Evolutionary conservation across 2,329 filamentous ascomycete species (phyloP), one percentile per base, ranked within the genome.

Genomic region (Coniochaeta prunicola): DNA sequence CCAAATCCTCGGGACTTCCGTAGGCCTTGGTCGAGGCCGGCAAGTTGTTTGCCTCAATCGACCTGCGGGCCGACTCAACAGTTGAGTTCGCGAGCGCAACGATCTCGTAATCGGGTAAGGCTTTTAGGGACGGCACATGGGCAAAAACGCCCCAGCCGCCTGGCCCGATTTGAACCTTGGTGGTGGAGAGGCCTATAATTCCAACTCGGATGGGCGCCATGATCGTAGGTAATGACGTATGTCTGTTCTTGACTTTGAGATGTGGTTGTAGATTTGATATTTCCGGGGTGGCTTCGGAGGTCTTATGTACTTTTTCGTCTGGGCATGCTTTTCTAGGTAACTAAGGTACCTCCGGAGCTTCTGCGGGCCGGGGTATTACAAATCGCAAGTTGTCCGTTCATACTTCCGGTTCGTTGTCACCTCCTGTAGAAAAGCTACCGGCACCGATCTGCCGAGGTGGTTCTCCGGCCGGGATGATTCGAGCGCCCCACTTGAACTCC

Each of bases 21-120:
- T 82, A 77, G 1, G 76, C 73, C 60, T 76, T 77, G 15, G 71
- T 75, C 0, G 64, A 64, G 0, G 66, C 17, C 0, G 71, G 67
- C 8, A 82, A 67, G 1, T 67, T 64, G 63, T 76, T 76, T 4
- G 61, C 56, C 38, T 70, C 62, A 53, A 80, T 76, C 4, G 80
- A 75, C 17, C 66, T 70, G 53, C 70, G 62, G 0, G 78, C 77
- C 1, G 74, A 74, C 7, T 73, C 70, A 38, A 74, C 67, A 12
- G 70, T 75, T 19, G 75, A 77, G 67, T 82, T 82, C 63, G 76
- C 74, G 1, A 82, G 69, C 8, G 79, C 79, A n/a, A 74, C 73
- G 59, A 82, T 75, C 31, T 75, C 68, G 65, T 80, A 81, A 6
- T 72, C 67, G 45, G 69, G 57, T 1, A 68, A 68, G 2, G 66